Evolutionary conservation across 2,329 filamentous ascomycete genomes (phyloP), one percentile per base, ranked within the genome.

Genomic region (Neurospora sp.): DNA sequence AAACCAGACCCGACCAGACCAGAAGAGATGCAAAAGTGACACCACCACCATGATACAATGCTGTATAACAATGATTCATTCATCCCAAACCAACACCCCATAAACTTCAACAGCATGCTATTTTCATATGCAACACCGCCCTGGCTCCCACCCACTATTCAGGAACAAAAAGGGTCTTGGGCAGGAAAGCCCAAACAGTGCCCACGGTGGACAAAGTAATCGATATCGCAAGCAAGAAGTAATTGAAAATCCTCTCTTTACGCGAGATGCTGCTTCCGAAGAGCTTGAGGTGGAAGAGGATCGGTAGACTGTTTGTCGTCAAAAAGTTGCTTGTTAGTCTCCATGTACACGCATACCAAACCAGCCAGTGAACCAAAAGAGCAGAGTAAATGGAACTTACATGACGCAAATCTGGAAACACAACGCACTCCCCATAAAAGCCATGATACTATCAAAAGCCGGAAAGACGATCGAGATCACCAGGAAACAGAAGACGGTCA

Each of bases 381-480:
- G 40, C 66, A 39, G 46, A 40, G 12, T 8, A 46, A 46, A 15
- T 69, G 38, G 39, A 17, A 80, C 83, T 77, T 76, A 84, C 79
- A 97, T 93, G 74, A 98, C 89, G 80, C 95, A 98, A 74, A 98
- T 96, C 19, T 92, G 92, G 76, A 97, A 97, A 81, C 95, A 97
- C 17, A 97, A 86, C 3, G 93, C 91, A 46, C 91, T 92, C 12
- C 96, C 95, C 82, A 98, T 89, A 72, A 97, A 89, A 4, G 92
- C 91, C 89, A 97, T 97, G 77, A 97, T 94, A 68, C 90, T 89
- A 78, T 97, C 93, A 77, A 97, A 97, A 0, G 88, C 87, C 0
- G 94, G 93, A 76, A 88, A 87, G 2, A 84, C 71, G 66, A 88
- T 83, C 6, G 94, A 89, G 71, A 97, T 91, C 67, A 87, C 77